Percentiles rank a stretch among this genome's conserved stretches.
Evolutionary conservation across 768 basidiomycete genomes (phyloP).

Genomic region (Lentinula aciculospora): DNA sequence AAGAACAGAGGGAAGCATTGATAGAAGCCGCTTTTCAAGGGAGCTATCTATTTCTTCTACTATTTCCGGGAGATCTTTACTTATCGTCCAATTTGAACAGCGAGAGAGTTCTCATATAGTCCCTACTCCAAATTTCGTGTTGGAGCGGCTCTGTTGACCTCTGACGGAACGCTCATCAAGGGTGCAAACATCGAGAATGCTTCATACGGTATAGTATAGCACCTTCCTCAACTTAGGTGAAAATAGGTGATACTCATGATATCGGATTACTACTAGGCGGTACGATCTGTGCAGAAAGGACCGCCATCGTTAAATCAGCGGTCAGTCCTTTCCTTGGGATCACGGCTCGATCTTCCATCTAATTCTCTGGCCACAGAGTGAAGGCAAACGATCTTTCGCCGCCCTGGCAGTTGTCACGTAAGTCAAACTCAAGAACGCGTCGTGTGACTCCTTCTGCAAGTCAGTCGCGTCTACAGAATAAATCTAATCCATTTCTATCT

Average conservation of each 20-base stretch:
- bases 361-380: slow-evolving; percentile 52
- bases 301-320: slow-evolving; percentile 90
- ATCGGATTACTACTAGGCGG: slow-evolving; percentile 49
- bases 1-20: slow-evolving; percentile 33
- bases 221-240: neutral
- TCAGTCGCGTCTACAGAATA: neutral
- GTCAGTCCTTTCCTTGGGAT: slow-evolving; percentile 39
- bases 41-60: slow-evolving; percentile 19
- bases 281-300: slow-evolving; percentile 91
- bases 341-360: neutral
- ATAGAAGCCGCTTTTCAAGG: slow-evolving; percentile 60
- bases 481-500: neutral
- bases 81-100: slow-evolving; percentile 33
- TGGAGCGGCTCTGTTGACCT: slow-evolving; percentile 76
- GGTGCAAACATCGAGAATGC: slow-evolving; percentile 96
- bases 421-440: neutral
- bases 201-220: slow-evolving; percentile 64
- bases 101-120: slow-evolving; percentile 66
- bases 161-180: slow-evolving; percentile 67
- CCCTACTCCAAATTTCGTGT: slow-evolving; percentile 93
- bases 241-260: neutral
- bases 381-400: slow-evolving; percentile 63
- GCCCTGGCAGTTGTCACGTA: slow-evolving; percentile 81
- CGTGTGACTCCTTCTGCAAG: slow-evolving; percentile 17
- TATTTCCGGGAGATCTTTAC: neutral